phyloP scores from a whole-genome alignment of 345 rosid genomes.

The Melaleuca quinquenervia region DNA sequence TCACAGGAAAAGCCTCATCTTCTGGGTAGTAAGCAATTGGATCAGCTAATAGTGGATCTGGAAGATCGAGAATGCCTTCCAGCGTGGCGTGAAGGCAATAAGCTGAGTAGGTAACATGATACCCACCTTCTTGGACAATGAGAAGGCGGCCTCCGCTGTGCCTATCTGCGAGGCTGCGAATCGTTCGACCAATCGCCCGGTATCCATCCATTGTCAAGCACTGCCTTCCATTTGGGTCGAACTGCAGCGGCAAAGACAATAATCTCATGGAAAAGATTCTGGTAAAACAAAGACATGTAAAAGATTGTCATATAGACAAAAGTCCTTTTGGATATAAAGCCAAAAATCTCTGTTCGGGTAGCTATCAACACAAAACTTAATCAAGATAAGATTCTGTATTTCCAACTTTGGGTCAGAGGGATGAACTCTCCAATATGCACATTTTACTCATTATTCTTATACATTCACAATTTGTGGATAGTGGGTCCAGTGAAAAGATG shows the following conservation, averaged over 20 bases:
- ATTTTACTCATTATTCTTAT: not conserved
- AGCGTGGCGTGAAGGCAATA: conserved; percentile 82
- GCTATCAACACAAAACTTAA: not conserved
- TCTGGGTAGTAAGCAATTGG: conserved; percentile 68
- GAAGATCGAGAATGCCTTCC: conserved; percentile 73
- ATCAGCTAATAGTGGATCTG: conserved; percentile 36
- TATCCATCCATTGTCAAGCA: conserved; percentile 83
- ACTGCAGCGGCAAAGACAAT: conserved; percentile 23
- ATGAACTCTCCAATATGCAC: not conserved
- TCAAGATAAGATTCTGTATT: not conserved
- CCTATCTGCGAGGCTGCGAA: conserved; percentile 32
- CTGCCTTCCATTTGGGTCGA: conserved; percentile 91
- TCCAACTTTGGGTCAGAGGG: not conserved
- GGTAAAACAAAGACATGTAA: not conserved
- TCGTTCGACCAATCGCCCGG: conserved; percentile 45
- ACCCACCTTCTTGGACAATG: conserved; percentile 90
- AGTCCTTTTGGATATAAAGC: not conserved
- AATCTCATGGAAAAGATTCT: not conserved
- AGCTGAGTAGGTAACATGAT: conserved; percentile 80
- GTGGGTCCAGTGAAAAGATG: not conserved
- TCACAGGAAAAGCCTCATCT: conserved; percentile 46
- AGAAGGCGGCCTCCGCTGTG: conserved; percentile 54
- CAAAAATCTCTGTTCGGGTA: not conserved
- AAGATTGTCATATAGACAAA: not conserved
- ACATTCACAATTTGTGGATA: not conserved